Evolutionary conservation across 1,284 basidiomycete genomes (phyloP).

Genomic region (Cryptococcus sp.): DNA sequence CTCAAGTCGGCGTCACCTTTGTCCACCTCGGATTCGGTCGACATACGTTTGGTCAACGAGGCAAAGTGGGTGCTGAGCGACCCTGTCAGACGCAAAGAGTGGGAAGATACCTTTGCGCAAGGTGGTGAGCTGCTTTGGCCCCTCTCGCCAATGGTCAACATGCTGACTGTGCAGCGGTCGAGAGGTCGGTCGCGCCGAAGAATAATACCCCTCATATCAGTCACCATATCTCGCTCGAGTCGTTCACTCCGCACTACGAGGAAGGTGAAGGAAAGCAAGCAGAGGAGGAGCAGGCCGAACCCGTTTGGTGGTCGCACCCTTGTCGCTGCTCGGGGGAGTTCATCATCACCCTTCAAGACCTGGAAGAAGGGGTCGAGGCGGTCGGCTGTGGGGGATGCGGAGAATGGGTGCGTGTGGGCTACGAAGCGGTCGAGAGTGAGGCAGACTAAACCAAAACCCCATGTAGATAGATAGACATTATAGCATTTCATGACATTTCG

Average conservation of each 20-base stretch:
- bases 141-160: too few relatives aligned
- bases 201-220: constrained; percentile 19
- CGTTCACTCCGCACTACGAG: constrained; percentile 27
- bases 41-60: constrained; percentile 41
- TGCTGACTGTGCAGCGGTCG: too few relatives aligned
- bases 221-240: constrained; percentile 35
- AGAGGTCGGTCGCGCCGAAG: background rate
- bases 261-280: background rate
- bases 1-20: background rate
- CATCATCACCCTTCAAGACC: constrained; percentile 39
- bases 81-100: constrained; percentile 10
- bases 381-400: constrained; percentile 49
- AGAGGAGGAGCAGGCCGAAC: constrained; percentile 14
- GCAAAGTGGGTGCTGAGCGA: constrained; percentile 42
- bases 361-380: constrained; percentile 47
- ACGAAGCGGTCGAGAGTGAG: constrained; percentile 42
- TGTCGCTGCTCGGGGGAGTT: constrained; percentile 46
- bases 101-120: constrained; percentile 11
- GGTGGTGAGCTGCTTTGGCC: too few relatives aligned
- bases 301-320: constrained; percentile 39
- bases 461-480: background rate
- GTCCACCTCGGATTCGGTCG: background rate
- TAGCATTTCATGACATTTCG: background rate
- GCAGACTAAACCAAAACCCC: background rate
- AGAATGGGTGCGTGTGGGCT: constrained; percentile 47